phyloP scores from a whole-genome alignment of 2,329 filamentous ascomycete genomes.

The Fusarium siculi region DNA sequence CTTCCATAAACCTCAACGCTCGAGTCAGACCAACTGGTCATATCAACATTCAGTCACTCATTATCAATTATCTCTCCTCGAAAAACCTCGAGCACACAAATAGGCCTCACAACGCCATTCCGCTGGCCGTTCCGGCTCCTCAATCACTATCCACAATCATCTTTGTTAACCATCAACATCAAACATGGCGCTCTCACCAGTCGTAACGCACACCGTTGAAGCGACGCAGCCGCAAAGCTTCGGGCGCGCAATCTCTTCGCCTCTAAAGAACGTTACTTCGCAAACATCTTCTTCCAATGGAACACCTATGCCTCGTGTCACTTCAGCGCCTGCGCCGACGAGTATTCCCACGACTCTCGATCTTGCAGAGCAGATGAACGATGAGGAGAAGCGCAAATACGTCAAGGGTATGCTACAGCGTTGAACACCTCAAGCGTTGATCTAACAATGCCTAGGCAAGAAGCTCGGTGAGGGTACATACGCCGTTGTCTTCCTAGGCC shows the following conservation, averaged over 20 bases:
- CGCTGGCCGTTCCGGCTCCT: constrained; percentile 23
- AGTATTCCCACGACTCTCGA: constrained; percentile 59
- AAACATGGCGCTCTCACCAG: constrained; percentile 60
- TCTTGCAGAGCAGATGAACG: constrained; percentile 83
- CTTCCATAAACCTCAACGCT: background rate
- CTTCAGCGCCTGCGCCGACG: constrained; percentile 44
- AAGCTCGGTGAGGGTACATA: constrained; percentile 98
- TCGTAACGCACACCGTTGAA: constrained; percentile 55
- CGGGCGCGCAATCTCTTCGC: constrained; percentile 53
- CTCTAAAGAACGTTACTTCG: constrained; percentile 54
- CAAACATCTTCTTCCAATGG: constrained; percentile 54
- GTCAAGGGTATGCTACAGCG: constrained; percentile 72
- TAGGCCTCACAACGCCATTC: background rate
- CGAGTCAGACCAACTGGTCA: background rate
- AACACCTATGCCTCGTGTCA: constrained; percentile 53
- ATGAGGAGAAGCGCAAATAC: constrained; percentile 87
- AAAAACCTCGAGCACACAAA: background rate
- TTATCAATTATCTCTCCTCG: background rate
- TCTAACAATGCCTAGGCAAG: constrained; percentile 67
- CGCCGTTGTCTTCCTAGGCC: constrained; percentile 91
- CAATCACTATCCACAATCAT: background rate
- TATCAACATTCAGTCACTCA: background rate
- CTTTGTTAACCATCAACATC: constrained; percentile 21
- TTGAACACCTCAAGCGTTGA: too few relatives aligned
- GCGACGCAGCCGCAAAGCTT: constrained; percentile 40